These are phyloP conservation scores for Oidiodendron maius DNA, from an alignment of 495 filamentous ascomycete genomes.

Conservation along the genomic window DNA sequence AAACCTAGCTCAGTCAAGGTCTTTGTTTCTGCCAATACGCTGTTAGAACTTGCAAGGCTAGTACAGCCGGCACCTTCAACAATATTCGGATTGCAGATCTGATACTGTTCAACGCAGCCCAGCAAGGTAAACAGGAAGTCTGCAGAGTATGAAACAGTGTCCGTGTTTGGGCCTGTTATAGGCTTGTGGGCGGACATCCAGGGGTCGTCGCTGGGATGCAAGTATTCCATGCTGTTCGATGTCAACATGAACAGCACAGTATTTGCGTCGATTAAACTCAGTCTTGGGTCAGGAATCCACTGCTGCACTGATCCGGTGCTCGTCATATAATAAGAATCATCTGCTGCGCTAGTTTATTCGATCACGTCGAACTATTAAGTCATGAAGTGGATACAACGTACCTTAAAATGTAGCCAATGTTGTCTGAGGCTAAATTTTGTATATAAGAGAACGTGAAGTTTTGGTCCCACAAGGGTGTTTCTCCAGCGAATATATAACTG, in stretches of 20 bases:
- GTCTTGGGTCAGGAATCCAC: neutral
- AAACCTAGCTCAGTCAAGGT: no score
- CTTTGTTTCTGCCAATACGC: no score
- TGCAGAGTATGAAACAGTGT: neutral
- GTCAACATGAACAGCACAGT: conserved; percentile 23
- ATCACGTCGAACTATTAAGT: neutral
- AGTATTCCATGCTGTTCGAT: conserved; percentile 20
- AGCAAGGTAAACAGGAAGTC: conserved; percentile 5
- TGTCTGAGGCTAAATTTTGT: neutral
- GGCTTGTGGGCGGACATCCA: conserved; percentile 17
- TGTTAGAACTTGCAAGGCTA: no score
- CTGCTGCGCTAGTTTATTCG: neutral
- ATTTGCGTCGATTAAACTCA: conserved; percentile 26
- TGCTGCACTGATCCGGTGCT: no score
- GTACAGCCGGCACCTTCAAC: neutral
- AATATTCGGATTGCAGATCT: conserved; percentile 21
- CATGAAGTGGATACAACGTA: neutral
- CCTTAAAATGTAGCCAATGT: conserved; percentile 1
- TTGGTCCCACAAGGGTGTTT: neutral
- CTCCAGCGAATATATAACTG: neutral
- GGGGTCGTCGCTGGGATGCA: conserved; percentile 18
- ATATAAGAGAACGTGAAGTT: neutral
- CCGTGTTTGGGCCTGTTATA: neutral
- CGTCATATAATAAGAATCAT: neutral
- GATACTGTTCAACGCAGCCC: conserved; percentile 24